Evolutionary conservation across 2,329 filamentous ascomycete species (phyloP), one percentile per base, ranked within the genome.

Genomic region (Ophiostoma montium): DNA sequence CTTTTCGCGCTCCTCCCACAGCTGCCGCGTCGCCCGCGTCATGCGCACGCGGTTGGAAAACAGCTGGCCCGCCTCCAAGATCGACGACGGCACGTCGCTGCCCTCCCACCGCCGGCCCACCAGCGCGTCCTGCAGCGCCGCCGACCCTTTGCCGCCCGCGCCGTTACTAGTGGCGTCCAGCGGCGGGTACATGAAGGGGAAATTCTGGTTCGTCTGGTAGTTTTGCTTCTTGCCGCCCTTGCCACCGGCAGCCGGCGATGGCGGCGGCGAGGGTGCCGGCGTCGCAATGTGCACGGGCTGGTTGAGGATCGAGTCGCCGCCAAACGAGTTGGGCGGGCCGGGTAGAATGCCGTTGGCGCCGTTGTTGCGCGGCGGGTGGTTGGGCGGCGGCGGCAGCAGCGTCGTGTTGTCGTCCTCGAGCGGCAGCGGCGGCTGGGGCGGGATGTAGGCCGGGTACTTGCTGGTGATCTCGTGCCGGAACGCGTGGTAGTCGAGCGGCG

Each of bases 231-330:
- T 98, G 1, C 84, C 89, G 47, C 85, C 86, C 63, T 96, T 98
- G 0, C 88, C 88, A 23, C 88, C 89, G 32, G 83, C 82, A 10
- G 71, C 75, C 0, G 92, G 92, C 1, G 90, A 95, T 1, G 92
- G 92, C 0, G 92, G 92, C 21, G 92, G 92, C 0, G 92, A 98
- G 1, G 92, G 92, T 0, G 89, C 90, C 0, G 92, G 92, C 1
- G 92, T 98, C n/a, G 92, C 92, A 57, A 98, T 98, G 63, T 98
- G 92, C 6, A 98, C 90, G 6, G 92, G 87, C 60, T 96, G 90
- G 61, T 96, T 81, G 23, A 98, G 74, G 59, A 98, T 96, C 0
- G 89, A 95, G 9, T 76, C 71, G 53, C 81, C 78, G 50, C 70
- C 76, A 52, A 77, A 76, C 11, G 66, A 61, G 49, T 74, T 75